Evolutionary conservation across 2,329 filamentous ascomycete species (phyloP), one percentile per base, ranked within the genome.

Genomic region (Diaporthe ilicicola): DNA sequence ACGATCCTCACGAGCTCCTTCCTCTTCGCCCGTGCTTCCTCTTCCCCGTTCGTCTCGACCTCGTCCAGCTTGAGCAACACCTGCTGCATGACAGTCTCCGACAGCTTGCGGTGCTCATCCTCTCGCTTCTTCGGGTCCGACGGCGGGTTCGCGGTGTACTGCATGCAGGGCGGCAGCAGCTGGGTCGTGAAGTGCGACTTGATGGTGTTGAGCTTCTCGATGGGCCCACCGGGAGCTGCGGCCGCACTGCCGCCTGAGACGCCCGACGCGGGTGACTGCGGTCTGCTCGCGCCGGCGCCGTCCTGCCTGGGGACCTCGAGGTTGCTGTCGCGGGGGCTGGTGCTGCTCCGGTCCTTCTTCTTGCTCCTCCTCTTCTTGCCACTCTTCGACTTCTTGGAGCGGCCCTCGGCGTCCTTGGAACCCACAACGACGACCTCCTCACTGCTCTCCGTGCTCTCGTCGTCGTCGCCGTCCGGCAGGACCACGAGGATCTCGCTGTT

Each of bases 51-150:
- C 0, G 91, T 91, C 75, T 95, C 92, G 3, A 95, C 89, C 27
- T 87, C 90, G 78, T 96, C 93, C 48, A 94, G 81, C 82, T 95
- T 95, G 74, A 96, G 82, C 46, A 95, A 77, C 2, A 94, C 89
- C 75, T 94, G 92, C 73, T 91, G 89, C 84, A 96, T 85, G 48
- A 94, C 87, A 5, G 91, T 93, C 83, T 96, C 93, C 4, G 89
- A 91, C 22, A 96, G 80, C 78, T 88, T 91, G 78, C 92, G 90
- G 79, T 95, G 91, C 77, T 95, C 92, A 42, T 94, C 93, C 17
- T 88, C 87, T 62, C 88, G 84, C 84, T 92, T 94, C 79, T 91
- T 90, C 48, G 82, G 77, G 65, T 94, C 92, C 4, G 81, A 78
- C 0, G 93, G 93, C 13, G 93, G 91, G 10, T 86, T 83, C 7